Base-by-base conservation (phyloP, 2,329 filamentous ascomycete species). In the Helotiales sp. region DNA sequence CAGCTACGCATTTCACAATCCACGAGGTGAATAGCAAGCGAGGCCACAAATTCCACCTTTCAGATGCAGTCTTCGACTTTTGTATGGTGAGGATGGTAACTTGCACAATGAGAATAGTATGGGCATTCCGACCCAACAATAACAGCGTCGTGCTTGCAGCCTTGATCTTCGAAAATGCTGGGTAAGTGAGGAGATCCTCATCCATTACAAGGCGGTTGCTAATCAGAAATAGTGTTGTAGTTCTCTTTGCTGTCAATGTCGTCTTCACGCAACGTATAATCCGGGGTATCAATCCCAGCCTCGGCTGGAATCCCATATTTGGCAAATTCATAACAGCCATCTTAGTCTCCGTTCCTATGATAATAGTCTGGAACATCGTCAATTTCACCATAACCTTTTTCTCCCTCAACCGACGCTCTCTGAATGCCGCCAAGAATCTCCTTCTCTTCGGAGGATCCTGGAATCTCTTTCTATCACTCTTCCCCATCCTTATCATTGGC, bases 161-260 rank as follows among this genome's bases (percentile, higher is more conserved):
- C 5, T 36, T 47, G 22, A 63, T 66, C 34, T 63, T 65, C 25
- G 63, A 65, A 24, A 57, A 61, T 7, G 63, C 54, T 8, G 64
- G 62, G 19, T 61, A 54, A 58, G n/a, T n/a, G n/a, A n/a, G n/a
- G n/a, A n/a, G n/a, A n/a, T n/a, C n/a, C n/a, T n/a, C n/a, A n/a
- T n/a, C n/a, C n/a, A n/a, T n/a, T n/a, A n/a, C n/a, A n/a, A n/a
- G n/a, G n/a, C n/a, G n/a, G n/a, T n/a, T n/a, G n/a, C n/a, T n/a
- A n/a, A n/a, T 22, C 27, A 3, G 8, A 24, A 5, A 6, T 19
- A 60, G 61, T 47, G 84, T 91, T 12, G 71, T 95, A 34, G 73
- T 96, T 7, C 76, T 96, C 27, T 93, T 90, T 71, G 75, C 93
- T 65, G 76, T 91, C 72, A 93, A 96, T 74, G 74, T 96, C 36